Evolutionary conservation across 208 protist species (phyloP), one percentile per base, ranked within the genome.

Genomic region (Trypanosoma cruzi): DNA sequence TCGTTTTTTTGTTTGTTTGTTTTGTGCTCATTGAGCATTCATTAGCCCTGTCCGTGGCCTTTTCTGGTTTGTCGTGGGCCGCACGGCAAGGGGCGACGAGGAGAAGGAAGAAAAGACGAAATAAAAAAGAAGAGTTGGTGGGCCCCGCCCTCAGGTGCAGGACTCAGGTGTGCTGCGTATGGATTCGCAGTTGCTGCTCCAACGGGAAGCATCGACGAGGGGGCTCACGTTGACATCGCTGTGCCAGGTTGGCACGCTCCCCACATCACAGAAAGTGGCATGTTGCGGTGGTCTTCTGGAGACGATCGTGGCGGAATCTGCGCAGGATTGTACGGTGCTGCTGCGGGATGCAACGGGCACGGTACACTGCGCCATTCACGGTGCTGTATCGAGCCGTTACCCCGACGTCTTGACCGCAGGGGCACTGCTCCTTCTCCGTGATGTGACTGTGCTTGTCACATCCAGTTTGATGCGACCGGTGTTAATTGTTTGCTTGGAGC

Each of bases 251-350:
- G 54, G 18, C 32, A 46, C 48, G 1, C 34, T 78, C 18, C 62
- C 80, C 2, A 64, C 67, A 20, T 91, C 90, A 18, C 66, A 79
- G 32, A 96, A 93, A 57, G 63, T 96, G 4, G 71, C 68, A 20
- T 93, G 86, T 74, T 96, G 90, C 44, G 90, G 90, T 18, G 90
- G 90, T 8, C 50, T 86, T 61, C 81, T 96, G 44, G 80, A 77
- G 22, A 79, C 79, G 18, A 48, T 96, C 26, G 83, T 89, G 55
- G 86, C 81, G 14, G 90, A 96, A 68, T 93, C 84, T 63, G 78
- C 87, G 18, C 75, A 80, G 4, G 90, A 96, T 80, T 89, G 88
- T 24, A 93, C 86, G 14, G 80, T 96, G 42, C 55, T 82, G n/a
- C 63, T 96, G 32, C 77, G 77, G 36, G 90, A 96, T 64, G 58